Evolutionary conservation across 345 rosid species (phyloP), one percentile per base, ranked within the genome.

Genomic region (Physaria fendleri): DNA sequence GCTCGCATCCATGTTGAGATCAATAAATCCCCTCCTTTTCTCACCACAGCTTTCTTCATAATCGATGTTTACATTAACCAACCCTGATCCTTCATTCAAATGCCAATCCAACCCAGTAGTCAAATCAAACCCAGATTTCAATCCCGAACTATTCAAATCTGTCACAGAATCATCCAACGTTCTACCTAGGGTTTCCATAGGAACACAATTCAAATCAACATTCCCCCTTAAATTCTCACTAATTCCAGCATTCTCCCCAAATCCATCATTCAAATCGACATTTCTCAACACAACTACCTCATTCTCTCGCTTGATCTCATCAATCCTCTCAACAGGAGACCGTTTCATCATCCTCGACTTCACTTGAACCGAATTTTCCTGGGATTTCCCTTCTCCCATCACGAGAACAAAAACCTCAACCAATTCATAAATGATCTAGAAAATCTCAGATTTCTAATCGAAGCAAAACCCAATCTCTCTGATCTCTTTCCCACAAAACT

Each of bases 1-100:
- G 70, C 56, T 74, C 2, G 66, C 86, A 53, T 86, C 97, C 80
- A 88, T 38, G 73, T 88, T 93, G 53, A 93, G 69, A 84, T 88
- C 99, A 42, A 88, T 83, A 65, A 59, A 66, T 17, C 61, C 79
- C 35, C 76, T 77, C 66, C 29, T 71, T 75, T 59, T 75, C 52
- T 52, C 65, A 47, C 64, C 17, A 34, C 23, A 45, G 34, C 30
- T 69, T 8, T 11, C 70, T 64, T 58, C 76, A 2, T 28, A 57
- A 64, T 46, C 55, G 15, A 51, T 63, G 57, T 40, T 64, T 2
- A 48, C 50, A 56, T 55, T 68, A 29, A 42, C 8, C 64, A 67
- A 71, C 68, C 71, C 74, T 55, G 77, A 38, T 13, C 69, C 77
- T 11, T 76, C 92, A 55, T 82, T 83, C 64, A 74, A 59, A 67